Evolutionary conservation across 176 grass and related monocot species (phyloP).

Genomic region (Juncus inflexus): DNA sequence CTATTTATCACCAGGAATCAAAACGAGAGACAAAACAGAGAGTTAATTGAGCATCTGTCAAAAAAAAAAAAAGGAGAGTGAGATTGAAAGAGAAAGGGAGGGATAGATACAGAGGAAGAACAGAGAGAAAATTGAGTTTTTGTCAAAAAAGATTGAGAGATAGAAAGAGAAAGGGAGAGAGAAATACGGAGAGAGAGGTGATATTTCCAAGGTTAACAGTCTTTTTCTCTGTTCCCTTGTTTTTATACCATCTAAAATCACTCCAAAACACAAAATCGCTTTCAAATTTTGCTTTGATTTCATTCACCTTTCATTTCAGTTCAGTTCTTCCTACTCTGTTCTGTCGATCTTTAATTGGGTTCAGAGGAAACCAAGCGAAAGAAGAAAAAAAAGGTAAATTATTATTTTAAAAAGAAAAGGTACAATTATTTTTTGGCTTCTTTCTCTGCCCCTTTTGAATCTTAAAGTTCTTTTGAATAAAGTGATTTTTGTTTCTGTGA

Average conservation of each 20-base stretch:
- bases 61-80: background rate
- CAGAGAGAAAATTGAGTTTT: no score
- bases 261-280: background rate
- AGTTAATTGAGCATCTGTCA: background rate
- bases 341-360: slow-evolving; percentile 14
- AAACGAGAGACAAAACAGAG: slow-evolving; percentile 13
- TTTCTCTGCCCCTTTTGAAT: background rate
- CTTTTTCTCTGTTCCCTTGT: background rate
- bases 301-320: slow-evolving; percentile 2
- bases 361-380: background rate
- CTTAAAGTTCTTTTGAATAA: background rate
- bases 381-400: background rate
- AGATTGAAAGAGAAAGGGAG: background rate
- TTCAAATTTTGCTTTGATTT: background rate
- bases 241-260: background rate
- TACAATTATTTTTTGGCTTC: slow-evolving; percentile 1
- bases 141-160: no score
- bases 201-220: slow-evolving; percentile 18
- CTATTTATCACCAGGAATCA: background rate
- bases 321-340: slow-evolving; percentile 9
- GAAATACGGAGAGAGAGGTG: no score
- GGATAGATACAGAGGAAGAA: no score
- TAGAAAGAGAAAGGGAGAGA: no score
- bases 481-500: background rate
- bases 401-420: background rate